Evolutionary conservation across 192 early-diverging fungal genomes (phyloP), one percentile per base, ranked within the genome.

Genomic region (Coemansia sp.): DNA sequence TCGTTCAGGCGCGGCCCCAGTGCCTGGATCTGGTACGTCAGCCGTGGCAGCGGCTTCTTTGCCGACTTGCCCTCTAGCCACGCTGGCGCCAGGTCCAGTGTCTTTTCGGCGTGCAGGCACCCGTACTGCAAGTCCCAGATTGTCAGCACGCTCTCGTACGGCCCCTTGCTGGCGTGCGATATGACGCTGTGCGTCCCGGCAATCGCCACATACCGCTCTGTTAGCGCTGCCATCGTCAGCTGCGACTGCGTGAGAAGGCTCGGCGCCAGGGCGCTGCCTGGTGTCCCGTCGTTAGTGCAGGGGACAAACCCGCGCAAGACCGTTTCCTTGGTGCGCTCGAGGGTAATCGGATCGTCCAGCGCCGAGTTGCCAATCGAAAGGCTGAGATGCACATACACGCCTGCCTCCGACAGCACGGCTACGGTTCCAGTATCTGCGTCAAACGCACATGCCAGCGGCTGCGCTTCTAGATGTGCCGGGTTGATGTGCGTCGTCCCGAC

Each of bases 91-190:
- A 66, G 54, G 1, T 41, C 29, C 19, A 74, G 54, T 29, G 51
- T 27, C 44, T 58, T 61, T 32, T 74, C 70, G 0, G 64, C 70
- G 20, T 74, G 70, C 19, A 74, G 20, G 47, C 70, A 74, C 3
- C 70, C 70, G 36, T 62, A 74, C 51, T 74, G 70, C 23, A 74
- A 47, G 39, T 74, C 70, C 70, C 70, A 74, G 25, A 74, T 40
- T 8, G 70, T 62, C 35, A 74, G 29, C 18, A 66, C 70, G 39
- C 63, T 63, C 51, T 66, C 70, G 35, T 74, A 66, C 1, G 70
- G 63, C 2, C 63, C 64, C 28, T 38, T 63, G 42, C 47, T 55
- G 4, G 63, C 50, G 46, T 66, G 70, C 9, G 70, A 74, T 6
- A 66, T 55, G 13, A 57, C 55, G 40, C 70, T 74, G 59, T 74